These are phyloP conservation scores for Cornus kousa DNA, from an alignment of 148 eudicot genomes.

Conservation along the genomic window DNA sequence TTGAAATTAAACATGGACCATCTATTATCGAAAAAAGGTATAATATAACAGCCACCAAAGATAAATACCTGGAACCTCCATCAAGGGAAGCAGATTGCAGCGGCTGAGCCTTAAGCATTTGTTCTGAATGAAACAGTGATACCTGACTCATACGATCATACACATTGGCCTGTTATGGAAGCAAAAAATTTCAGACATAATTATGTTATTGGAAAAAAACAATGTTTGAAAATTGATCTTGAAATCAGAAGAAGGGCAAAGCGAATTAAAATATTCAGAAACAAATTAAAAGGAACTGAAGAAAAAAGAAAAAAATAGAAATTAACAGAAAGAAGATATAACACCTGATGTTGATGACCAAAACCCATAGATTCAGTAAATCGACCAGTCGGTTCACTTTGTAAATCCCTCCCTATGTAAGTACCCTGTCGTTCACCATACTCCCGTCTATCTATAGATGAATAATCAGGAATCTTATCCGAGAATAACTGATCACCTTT, in stretches of 20 bases:
- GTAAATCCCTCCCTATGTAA: constrained; percentile 61
- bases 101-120: constrained; percentile 63
- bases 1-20: constrained; percentile 12
- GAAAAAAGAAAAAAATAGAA: background rate
- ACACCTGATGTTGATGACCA: constrained; percentile 72
- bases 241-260: background rate
- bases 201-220: background rate
- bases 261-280: background rate
- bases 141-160: constrained; percentile 84
- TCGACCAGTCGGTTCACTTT: constrained; percentile 50
- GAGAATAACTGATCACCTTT: constrained; percentile 56
- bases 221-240: background rate
- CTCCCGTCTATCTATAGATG: constrained; percentile 61
- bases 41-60: constrained; percentile 7
- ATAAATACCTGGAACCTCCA: constrained; percentile 69
- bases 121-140: constrained; percentile 57
- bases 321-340: background rate
- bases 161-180: constrained; percentile 54
- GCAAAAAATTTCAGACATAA: background rate
- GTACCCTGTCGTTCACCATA: constrained; percentile 63
- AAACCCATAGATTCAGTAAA: constrained; percentile 61
- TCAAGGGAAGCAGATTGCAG: constrained; percentile 79
- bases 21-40: constrained; percentile 11
- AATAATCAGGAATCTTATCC: constrained; percentile 64
- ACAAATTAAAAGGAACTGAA: background rate